Base-by-base conservation (phyloP, 179 eudicot species). In the Vitellaria paradoxa region DNA sequence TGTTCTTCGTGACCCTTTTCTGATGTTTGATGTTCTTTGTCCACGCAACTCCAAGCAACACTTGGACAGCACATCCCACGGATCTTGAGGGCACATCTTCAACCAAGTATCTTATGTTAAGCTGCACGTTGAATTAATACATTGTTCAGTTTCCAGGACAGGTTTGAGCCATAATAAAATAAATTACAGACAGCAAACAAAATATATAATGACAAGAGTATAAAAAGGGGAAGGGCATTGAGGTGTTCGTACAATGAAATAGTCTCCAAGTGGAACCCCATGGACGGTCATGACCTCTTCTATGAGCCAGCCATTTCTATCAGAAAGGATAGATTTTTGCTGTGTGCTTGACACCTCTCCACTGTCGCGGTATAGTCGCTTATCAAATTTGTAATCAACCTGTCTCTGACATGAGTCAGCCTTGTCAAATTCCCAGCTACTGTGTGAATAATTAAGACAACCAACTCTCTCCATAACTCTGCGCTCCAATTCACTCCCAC, bases 341-440 rank as follows among this genome's bases (percentile, higher is more conserved):
- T 95, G 99, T 55, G 88, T 85, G 83, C 93, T 91, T 52, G 99
- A 91, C 68, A 95, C 99, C 81, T 95, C 98, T 81, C 98, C 99
- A 82, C 86, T 83, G 70, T 87, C 91, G 71, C 92, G 91, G n/a
- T 98, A 91, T 68, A 91, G 79, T 66, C 74, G 78, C 83, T 89
- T 89, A 73, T 91, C 95, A 79, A 89, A 91, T 80, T 89, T 93
- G 86, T 90, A 95, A 85, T 93, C 82, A 52, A 88, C 79, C 67
- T 89, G 95, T 84, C 99, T 89, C 84, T 89, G 96, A 77, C 81
- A 85, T 37, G 87, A 87, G 55, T 95, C 97, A 17, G 81, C 86
- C 81, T 95, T 92, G 56, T 90, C 94, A 40, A 84, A 77, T 85
- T 93, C 98, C 99, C 99, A 95, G 18, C 93, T 84, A 76, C 91